Conservation (phyloP, 2,329 filamentous ascomycete species). For the Uncinocarpus reesii region DNA sequence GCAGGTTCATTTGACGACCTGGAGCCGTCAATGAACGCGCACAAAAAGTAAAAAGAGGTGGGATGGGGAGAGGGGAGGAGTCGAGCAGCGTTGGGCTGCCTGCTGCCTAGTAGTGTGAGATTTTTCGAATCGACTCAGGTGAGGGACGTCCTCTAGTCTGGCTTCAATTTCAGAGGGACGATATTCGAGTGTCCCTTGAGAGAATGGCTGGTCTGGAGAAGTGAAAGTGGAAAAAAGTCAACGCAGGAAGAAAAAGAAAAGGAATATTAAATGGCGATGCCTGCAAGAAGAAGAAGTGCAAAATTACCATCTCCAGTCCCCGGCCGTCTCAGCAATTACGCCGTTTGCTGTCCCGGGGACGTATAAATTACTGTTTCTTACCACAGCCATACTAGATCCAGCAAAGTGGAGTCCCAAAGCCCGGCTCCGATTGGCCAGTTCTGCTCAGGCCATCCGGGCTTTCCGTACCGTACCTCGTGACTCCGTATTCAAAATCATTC, state of each 20-base stretch:
- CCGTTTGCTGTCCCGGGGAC: too few species aligned
- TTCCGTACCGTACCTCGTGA: not conserved
- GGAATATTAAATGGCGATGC: not conserved
- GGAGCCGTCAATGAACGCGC: constrained; percentile 61
- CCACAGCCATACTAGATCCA: not conserved
- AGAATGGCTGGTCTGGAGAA: not conserved
- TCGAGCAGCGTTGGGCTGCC: constrained; percentile 1
- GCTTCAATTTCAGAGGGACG: too few species aligned
- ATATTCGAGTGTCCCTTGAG: not conserved
- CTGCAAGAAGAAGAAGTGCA: not conserved
- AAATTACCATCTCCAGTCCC: too few species aligned
- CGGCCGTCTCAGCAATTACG: too few species aligned
- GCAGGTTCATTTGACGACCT: constrained; percentile 99
- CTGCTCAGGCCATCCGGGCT: not conserved
- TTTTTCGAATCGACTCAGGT: not conserved
- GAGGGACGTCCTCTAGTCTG: not conserved
- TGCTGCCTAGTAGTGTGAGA: not conserved
- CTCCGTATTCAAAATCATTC: not conserved
- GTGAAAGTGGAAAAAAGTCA: not conserved
- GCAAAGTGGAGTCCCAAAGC: not conserved
- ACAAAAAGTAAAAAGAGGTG: not conserved
- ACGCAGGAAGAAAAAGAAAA: not conserved
- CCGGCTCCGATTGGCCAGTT: not conserved
- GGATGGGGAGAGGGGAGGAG: not conserved
- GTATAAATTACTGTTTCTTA: too few species aligned